Evolutionary conservation across 2,329 filamentous ascomycete genomes (phyloP), one percentile per base, ranked within the genome.

Genomic region (Fusarium beomiforme): DNA sequence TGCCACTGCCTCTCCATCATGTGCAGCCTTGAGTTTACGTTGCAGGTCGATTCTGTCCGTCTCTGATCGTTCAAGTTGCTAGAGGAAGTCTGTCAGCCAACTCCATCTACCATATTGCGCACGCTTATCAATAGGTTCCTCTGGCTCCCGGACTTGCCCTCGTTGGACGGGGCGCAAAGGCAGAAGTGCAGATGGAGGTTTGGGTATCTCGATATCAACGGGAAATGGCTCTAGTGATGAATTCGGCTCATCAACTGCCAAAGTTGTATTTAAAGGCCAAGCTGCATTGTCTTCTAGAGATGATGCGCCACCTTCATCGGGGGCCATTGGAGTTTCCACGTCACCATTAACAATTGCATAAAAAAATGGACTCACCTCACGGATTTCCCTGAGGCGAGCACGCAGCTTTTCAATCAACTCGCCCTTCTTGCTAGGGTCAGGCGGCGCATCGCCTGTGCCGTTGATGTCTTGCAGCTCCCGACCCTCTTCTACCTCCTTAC

Each of bases 1-100:
- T 31, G 84, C 83, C 37, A 82, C 82, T 43, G 83, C 83, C 47
- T 85, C 83, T 49, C 85, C 86, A 50, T 83, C 83, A 62, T 87
- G 84, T 16, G 84, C 82, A 37, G 84, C 82, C 74, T 89, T 89
- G 71, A 89, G 81, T 57, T 85, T 85, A 70, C 84, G 82, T 75
- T 88, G 86, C 39, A 89, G 78, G 60, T 89, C 87, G 70, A 86
- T 84, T 57, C 84, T 87, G 46, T 89, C 87, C 69, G 85, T 83
- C 69, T 90, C 87, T 17, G 85, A 82, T 74, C 87, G 85, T 69
- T 90, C 87, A 73, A 88, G 83, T 87, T 89, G 88, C 87, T 89
- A 73, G 41, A 42, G 21, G 23, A 43, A 49, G 34, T 17, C 19
- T 36, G 68, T 77, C 63, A 76, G 75, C 64, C 21, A 57, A 60